Base-by-base conservation (phyloP, 495 filamentous ascomycete species). In the Halenospora varia region DNA sequence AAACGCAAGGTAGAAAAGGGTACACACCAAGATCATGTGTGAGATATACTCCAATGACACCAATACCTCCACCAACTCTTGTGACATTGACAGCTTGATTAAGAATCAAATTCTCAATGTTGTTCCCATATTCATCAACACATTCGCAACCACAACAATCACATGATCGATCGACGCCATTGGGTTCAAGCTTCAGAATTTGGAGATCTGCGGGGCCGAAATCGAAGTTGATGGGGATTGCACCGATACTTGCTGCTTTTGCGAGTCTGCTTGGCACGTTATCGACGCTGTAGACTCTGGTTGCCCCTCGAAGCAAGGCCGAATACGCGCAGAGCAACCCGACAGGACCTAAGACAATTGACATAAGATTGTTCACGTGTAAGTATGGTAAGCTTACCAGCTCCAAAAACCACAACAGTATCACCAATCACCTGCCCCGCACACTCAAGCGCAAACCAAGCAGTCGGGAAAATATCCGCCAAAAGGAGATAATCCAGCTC, bases 341-440 rank as follows among this genome's bases (percentile, higher is more conserved):
- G 6, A 76, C 67, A n/a, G 59, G 59, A 25, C 53, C 57, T 59
- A 19, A 8, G 8, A 22, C n/a, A n/a, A n/a, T n/a, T 20, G 46
- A 41, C n/a, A 57, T 42, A 20, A 24, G 2, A 47, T 0, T 46
- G 17, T 15, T 35, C 8, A 19, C 0, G 72, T 70, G 10, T 70
- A 73, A 53, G 65, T 9, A 56, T 46, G 42, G 13, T 17, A 6
- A 18, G 8, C 41, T 48, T 45, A 59, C 49, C 57, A 42, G 39
- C 71, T 10, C 75, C 76, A 65, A 73, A 77, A 4, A 79, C 68
- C n/a, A 68, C 75, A 17, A 79, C 68, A 8, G 65, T 53, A 55
- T 77, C 73, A 9, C 73, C 74, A 3, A 63, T 19, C 10, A 63
- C 39, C 11, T 75, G 71, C 13, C 70, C 69, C 0, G 73, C 62